Evolutionary conservation across 768 basidiomycete genomes (phyloP).

Genomic region (Mycena galopus): DNA sequence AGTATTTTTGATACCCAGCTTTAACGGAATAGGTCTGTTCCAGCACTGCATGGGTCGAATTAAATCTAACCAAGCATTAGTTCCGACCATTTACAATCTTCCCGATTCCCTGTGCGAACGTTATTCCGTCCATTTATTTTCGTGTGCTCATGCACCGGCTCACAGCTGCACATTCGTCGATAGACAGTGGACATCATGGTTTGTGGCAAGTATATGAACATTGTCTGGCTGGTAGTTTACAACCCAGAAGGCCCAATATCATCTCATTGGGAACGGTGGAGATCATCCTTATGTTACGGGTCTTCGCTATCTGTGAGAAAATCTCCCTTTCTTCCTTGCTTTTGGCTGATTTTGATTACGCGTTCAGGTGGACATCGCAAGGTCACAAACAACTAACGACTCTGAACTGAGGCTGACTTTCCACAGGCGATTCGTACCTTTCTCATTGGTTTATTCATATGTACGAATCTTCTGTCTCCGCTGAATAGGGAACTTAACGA

Average conservation of each 20-base stretch:
- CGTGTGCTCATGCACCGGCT: not conserved
- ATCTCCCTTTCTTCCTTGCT: not conserved
- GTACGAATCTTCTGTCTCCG: not conserved
- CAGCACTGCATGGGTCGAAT: no score
- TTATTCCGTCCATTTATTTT: not conserved
- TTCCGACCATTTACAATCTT: constrained; percentile 16
- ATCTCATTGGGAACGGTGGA: constrained; percentile 40
- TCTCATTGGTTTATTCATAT: not conserved
- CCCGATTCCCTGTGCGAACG: constrained; percentile 17
- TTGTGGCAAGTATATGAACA: not conserved
- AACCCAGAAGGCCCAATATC: constrained; percentile 35
- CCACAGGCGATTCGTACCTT: not conserved
- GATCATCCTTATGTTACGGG: constrained; percentile 42
- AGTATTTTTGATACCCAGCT: constrained; percentile 27
- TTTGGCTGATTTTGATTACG: not conserved
- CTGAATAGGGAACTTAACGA: not conserved
- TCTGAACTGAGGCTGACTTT: not conserved
- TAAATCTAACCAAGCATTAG: not conserved
- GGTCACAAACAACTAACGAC: not conserved
- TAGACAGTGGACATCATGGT: constrained; percentile 41
- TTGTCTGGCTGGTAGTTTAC: not conserved
- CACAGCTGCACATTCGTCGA: constrained; percentile 38
- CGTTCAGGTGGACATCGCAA: constrained; percentile 29
- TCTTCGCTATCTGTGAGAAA: constrained; percentile 4
- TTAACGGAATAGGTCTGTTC: constrained; percentile 39